These are phyloP conservation scores for Pyricularia sp. DNA, from an alignment of 2,329 filamentous ascomycete genomes.

Conservation along the genomic window DNA sequence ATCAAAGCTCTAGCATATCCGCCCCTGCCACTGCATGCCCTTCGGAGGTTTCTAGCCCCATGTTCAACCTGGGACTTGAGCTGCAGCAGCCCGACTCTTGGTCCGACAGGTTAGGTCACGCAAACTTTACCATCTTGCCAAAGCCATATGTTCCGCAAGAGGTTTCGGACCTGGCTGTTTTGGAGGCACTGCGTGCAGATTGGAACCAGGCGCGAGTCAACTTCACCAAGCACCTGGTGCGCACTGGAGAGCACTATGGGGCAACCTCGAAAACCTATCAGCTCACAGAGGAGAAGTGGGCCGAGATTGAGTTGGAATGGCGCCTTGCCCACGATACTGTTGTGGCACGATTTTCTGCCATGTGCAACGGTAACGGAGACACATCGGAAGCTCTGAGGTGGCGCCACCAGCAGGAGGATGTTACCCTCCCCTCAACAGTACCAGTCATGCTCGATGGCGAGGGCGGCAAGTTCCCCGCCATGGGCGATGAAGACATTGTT, in stretches of 20 bases:
- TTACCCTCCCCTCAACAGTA: constrained; percentile 47
- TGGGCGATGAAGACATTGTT: constrained; percentile 87
- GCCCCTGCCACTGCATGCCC: constrained; percentile 43
- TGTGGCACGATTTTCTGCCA: constrained; percentile 38
- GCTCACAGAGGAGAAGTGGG: constrained; percentile 84
- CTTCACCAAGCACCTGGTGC: constrained; percentile 81
- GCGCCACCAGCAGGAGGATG: constrained; percentile 36
- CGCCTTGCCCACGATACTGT: constrained; percentile 58
- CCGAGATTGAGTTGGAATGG: constrained; percentile 68
- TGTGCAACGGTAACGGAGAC: constrained; percentile 16
- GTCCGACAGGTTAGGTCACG: constrained; percentile 79
- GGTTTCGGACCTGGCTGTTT: constrained; percentile 43
- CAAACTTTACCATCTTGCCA: constrained; percentile 83
- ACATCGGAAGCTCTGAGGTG: constrained; percentile 20
- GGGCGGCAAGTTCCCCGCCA: constrained; percentile 77
- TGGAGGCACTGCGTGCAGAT: constrained; percentile 60
- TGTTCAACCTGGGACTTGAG: constrained; percentile 47
- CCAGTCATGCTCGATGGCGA: constrained; percentile 61
- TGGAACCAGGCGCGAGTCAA: constrained; percentile 80
- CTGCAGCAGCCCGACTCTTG: constrained; percentile 51
- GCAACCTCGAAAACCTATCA: constrained; percentile 81
- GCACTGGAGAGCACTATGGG: constrained; percentile 85
- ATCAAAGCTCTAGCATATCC: constrained; percentile 53
- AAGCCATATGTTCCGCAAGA: constrained; percentile 67
- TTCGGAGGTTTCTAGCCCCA: constrained; percentile 39